Percentiles rank a stretch among this genome's conserved stretches.
These are phyloP conservation scores for Trypanosoma scelopori DNA, from an alignment of 208 protist species.

Conservation along the genomic window DNA sequence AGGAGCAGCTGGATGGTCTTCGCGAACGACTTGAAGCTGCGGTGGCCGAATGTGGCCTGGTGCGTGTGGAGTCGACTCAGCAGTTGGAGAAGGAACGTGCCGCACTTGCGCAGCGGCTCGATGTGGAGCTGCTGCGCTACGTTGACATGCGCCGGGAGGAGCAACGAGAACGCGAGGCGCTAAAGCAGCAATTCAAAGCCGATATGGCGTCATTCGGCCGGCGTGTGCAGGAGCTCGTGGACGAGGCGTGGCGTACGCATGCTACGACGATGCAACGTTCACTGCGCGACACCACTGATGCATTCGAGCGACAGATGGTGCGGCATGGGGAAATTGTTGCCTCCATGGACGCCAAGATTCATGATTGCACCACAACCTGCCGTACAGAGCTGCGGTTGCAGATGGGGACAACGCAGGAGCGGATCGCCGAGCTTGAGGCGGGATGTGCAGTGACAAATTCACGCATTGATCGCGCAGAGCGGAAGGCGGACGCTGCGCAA, in stretches of 20 bases:
- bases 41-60: conserved; percentile 41
- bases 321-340: conserved; percentile 35
- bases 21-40: conserved; percentile 49
- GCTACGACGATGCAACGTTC: conserved; percentile 40
- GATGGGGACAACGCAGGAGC: conserved; percentile 46
- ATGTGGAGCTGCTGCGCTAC: conserved; percentile 65
- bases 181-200: conserved; percentile 36
- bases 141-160: conserved; percentile 71
- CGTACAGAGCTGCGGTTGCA: conserved; percentile 58
- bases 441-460: conserved; percentile 43
- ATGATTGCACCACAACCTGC: conserved; percentile 44
- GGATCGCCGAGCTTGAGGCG: conserved; percentile 70
- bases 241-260: conserved; percentile 52
- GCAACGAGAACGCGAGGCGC: conserved; percentile 44
- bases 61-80: conserved; percentile 52
- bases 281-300: conserved; percentile 45
- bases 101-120: conserved; percentile 56
- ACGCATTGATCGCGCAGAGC: conserved; percentile 67
- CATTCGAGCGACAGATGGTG: conserved; percentile 35
- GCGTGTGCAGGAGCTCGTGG: conserved; percentile 42
- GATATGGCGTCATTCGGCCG: conserved; percentile 31
- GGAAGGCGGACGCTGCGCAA: conserved; percentile 60
- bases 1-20: conserved; percentile 63
- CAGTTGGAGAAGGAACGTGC: conserved; percentile 64
- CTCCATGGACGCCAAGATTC: conserved; percentile 47